Conservation (phyloP, 495 filamentous ascomycete genomes). For the Neurospora sp. region DNA sequence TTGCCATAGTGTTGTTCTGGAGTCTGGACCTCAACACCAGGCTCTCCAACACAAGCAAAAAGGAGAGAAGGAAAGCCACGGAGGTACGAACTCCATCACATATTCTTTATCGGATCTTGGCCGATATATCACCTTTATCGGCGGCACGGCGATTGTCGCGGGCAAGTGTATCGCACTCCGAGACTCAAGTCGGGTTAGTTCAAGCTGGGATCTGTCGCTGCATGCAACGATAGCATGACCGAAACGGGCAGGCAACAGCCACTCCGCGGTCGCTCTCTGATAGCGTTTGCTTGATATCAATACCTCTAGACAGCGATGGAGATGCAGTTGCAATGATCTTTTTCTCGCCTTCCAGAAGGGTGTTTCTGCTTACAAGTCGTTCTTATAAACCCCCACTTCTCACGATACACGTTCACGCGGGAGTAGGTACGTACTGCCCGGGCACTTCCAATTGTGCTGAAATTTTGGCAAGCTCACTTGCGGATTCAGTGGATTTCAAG, state of each 20-base stretch:
- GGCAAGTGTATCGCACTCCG: neutral
- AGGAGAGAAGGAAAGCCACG: neutral
- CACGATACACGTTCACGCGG: neutral
- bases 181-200: neutral
- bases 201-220: neutral
- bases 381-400: neutral
- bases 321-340: neutral
- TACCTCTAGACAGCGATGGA: neutral
- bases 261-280: neutral
- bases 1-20: neutral
- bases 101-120: neutral
- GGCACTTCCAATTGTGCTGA: neutral
- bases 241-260: neutral
- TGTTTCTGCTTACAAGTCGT: neutral
- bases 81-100: neutral
- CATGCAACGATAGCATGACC: neutral
- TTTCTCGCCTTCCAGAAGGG: neutral
- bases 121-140: neutral
- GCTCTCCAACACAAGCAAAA: neutral
- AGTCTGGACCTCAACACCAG: neutral
- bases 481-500: neutral
- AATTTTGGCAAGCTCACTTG: neutral
- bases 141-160: neutral
- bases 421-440: neutral
- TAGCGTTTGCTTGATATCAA: neutral